Base-by-base conservation (phyloP, 169 alveolate species). In the Plasmodium vivax region DNA sequence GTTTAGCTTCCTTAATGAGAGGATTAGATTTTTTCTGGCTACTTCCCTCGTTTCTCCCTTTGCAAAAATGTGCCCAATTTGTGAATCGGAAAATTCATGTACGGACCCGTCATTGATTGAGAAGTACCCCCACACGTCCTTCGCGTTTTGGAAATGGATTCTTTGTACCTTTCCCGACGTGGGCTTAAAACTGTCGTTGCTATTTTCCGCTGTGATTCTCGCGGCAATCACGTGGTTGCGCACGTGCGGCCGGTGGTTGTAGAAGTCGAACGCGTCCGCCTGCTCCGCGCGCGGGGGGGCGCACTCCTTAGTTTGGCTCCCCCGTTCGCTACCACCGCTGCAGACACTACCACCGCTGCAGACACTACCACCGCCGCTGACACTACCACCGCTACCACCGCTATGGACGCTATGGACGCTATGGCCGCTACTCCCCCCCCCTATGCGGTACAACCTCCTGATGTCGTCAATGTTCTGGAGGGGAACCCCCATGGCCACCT, bases 41-140 rank as follows among this genome's bases (percentile, higher is more conserved):
- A 93, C 93, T 83, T 97, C 97, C 38, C 97, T 96, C 36, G 96
- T 93, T 45, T 83, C 94, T 16, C 99, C 99, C 74, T 94, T 94
- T 45, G 98, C 97, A 79, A 97, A 97, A 47, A 97, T 95, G 95
- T 97, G 99, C 0, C 99, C 99, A 73, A 97, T 96, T 94, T 97
- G 99, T n/a, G 98, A 96, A 91, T 97, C 99, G 6, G 99, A 97
- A 93, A 94, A 97, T 93, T 96, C 98, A 82, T 97, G 98, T 75
- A 97, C 96, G 47, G 96, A 96, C 16, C 99, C 99, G 32, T 94
- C 92, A 30, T 97, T 91, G 41, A 97, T 96, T 19, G 97, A 96
- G 77, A 97, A 97, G 79, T 97, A 97, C 0, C 98, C 98, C 98
- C 98, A 97, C 34, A 96, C 97, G 51, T 85, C 96, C 43, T 92